Conservation (phyloP, 2,329 filamentous ascomycete species). For the Paracorniculantispora psalliotae region DNA sequence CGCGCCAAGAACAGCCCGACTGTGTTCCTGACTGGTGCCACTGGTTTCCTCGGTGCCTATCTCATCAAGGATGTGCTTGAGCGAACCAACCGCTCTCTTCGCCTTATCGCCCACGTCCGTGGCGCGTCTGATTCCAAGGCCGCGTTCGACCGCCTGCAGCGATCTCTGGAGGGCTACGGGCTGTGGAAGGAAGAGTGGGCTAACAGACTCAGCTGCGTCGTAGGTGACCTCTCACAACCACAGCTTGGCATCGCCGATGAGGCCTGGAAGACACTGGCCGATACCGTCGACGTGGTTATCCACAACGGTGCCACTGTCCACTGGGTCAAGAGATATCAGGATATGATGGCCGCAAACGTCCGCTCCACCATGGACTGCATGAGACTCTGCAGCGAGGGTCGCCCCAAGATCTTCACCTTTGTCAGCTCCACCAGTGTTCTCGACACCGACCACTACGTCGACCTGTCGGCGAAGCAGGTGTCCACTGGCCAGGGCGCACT, state of each 20-base stretch:
- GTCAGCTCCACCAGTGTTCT: constrained; percentile 78
- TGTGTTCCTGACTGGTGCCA: constrained; percentile 82
- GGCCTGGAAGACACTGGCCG: constrained; percentile 59
- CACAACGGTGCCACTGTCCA: constrained; percentile 81
- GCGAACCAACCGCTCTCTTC: constrained; percentile 20
- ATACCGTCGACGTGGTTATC: constrained; percentile 66
- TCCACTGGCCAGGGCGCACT: constrained; percentile 60
- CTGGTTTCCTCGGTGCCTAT: constrained; percentile 72
- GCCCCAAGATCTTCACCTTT: constrained; percentile 71
- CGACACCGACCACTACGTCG: constrained; percentile 76
- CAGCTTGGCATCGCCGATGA: constrained; percentile 65
- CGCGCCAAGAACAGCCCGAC: constrained; percentile 38
- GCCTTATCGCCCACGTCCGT: constrained; percentile 69
- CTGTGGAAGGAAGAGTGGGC: constrained; percentile 71
- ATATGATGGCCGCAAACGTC: constrained; percentile 71
- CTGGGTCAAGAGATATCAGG: constrained; percentile 75
- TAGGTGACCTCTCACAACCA: constrained; percentile 69
- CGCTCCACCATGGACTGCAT: constrained; percentile 73
- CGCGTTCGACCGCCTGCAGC: constrained; percentile 59
- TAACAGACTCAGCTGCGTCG: constrained; percentile 58
- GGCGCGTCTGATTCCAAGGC: constrained; percentile 52
- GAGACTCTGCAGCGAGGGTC: constrained; percentile 68
- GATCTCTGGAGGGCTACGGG: constrained; percentile 69
- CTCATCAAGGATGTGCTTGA: constrained; percentile 69
- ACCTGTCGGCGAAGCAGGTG: constrained; percentile 60